Percentiles rank a stretch among this genome's conserved stretches.
Evolutionary conservation across 2,329 filamentous ascomycete species (phyloP).

Genomic region (Monosporascus sp.): DNA sequence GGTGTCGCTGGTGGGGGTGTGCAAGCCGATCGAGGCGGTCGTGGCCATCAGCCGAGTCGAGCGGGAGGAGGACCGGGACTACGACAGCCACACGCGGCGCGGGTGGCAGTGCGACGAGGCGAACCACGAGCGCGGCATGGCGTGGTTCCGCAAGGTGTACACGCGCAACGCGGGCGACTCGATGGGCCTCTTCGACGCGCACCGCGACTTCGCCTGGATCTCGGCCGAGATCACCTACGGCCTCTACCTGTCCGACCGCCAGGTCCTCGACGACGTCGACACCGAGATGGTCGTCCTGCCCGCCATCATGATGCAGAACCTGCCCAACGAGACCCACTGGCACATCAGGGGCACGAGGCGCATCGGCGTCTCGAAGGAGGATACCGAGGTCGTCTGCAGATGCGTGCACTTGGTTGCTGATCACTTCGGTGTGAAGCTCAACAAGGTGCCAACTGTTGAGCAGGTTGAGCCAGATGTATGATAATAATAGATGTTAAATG

Average conservation of each 20-base stretch:
- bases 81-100: constrained; percentile 43
- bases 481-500: not conserved
- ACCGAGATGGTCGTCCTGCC: constrained; percentile 50
- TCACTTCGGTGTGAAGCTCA: constrained; percentile 16
- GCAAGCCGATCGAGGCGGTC: constrained; percentile 58
- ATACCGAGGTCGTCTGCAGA: constrained; percentile 32
- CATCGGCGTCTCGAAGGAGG: constrained; percentile 40
- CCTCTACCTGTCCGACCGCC: constrained; percentile 51
- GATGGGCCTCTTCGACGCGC: constrained; percentile 30
- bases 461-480: constrained; percentile 24
- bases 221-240: constrained; percentile 54
- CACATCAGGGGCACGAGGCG: constrained; percentile 46
- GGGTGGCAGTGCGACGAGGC: constrained; percentile 54
- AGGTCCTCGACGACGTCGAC: constrained; percentile 47
- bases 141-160: constrained; percentile 55
- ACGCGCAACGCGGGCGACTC: constrained; percentile 38
- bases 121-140: constrained; percentile 47
- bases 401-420: constrained; percentile 16
- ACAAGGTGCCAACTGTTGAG: constrained; percentile 22
- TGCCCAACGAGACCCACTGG: constrained; percentile 48
- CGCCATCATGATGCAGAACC: constrained; percentile 55
- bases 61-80: constrained; percentile 51
- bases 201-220: constrained; percentile 43
- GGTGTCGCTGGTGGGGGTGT: constrained; percentile 55
- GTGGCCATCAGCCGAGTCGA: constrained; percentile 50